Conservation (phyloP, 768 basidiomycete genomes). For the Antrodiella citrinella region DNA sequence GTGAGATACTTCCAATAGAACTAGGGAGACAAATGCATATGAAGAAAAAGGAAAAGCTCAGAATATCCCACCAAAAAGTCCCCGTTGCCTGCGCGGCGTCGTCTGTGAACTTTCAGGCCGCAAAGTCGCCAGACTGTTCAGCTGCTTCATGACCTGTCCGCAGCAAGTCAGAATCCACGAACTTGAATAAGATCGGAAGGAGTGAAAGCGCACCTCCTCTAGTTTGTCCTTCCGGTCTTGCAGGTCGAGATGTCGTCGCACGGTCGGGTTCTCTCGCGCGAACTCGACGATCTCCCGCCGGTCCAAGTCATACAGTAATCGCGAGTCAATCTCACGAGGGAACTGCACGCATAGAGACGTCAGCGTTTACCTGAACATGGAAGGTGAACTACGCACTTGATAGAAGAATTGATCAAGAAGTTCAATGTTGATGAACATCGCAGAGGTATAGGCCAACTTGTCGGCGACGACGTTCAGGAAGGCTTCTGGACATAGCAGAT, state of each 20-base stretch:
- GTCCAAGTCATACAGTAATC: conserved; percentile 89
- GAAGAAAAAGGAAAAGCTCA: conserved; percentile 21
- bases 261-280: conserved; percentile 90
- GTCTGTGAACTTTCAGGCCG: conserved; percentile 70
- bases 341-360: conserved; percentile 62
- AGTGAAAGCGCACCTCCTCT: conserved; percentile 59
- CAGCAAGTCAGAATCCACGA: conserved; percentile 1
- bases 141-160: conserved; percentile 86
- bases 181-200: background rate
- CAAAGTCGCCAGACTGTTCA: conserved; percentile 85
- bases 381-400: conserved; percentile 47
- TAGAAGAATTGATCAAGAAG: conserved; percentile 98
- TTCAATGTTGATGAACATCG: conserved; percentile 99
- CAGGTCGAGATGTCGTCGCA: conserved; percentile 81
- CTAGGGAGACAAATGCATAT: background rate
- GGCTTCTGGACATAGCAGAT: conserved; percentile 90
- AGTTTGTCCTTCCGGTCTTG: conserved; percentile 97
- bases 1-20: background rate
- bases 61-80: conserved; percentile 74
- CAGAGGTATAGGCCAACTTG: conserved; percentile 90
- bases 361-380: background rate
- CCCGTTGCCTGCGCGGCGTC: conserved; percentile 62
- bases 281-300: conserved; percentile 84
- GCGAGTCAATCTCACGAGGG: conserved; percentile 94
- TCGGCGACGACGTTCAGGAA: conserved; percentile 96